A percentile compares a stretch with the other conserved stretches of the same genome.
These are phyloP conservation scores for Wickerhamomyces bovis DNA, from an alignment of 805 yeast species.

Conservation along the genomic window DNA sequence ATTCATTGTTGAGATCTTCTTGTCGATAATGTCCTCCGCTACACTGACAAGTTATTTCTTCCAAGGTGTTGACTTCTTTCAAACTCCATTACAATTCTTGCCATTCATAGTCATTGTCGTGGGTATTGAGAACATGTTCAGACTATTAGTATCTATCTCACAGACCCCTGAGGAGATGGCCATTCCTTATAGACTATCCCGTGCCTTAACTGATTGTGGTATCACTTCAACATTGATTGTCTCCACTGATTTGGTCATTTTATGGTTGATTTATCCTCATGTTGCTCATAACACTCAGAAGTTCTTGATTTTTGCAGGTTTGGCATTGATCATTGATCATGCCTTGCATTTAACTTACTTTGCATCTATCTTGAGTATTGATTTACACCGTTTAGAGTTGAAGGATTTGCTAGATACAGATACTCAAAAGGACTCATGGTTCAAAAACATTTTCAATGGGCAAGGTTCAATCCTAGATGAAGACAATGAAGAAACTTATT, in stretches of 20 bases:
- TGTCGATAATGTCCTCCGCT: constrained; percentile 37
- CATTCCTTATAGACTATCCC: constrained; percentile 31
- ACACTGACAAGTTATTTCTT: constrained; percentile 35
- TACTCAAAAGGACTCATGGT: constrained; percentile 6
- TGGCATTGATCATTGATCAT: constrained; percentile 53
- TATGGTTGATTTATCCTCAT: constrained; percentile 25
- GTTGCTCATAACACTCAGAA: constrained; percentile 30
- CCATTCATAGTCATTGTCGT: constrained; percentile 37
- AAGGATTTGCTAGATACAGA: constrained; percentile 39
- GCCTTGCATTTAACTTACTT: constrained; percentile 58
- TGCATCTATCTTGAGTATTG: constrained; percentile 60
- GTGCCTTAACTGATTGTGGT: constrained; percentile 31
- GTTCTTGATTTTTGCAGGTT: constrained; percentile 39
- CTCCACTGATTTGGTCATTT: constrained; percentile 21
- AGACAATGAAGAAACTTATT: background rate
- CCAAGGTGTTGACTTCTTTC: constrained; percentile 28
- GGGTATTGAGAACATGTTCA: constrained; percentile 42
- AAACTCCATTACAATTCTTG: constrained; percentile 35
- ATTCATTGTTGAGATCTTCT: constrained; percentile 31
- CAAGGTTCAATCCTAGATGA: constrained; percentile 5
- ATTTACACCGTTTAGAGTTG: constrained; percentile 56
- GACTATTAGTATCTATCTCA: constrained; percentile 36
- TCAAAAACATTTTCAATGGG: background rate
- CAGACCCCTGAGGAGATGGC: constrained; percentile 37
- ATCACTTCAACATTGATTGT: constrained; percentile 33